Evolutionary conservation across 2,329 filamentous ascomycete genomes (phyloP), one percentile per base, ranked within the genome.

Genomic region (Fusarium verticillioides): DNA sequence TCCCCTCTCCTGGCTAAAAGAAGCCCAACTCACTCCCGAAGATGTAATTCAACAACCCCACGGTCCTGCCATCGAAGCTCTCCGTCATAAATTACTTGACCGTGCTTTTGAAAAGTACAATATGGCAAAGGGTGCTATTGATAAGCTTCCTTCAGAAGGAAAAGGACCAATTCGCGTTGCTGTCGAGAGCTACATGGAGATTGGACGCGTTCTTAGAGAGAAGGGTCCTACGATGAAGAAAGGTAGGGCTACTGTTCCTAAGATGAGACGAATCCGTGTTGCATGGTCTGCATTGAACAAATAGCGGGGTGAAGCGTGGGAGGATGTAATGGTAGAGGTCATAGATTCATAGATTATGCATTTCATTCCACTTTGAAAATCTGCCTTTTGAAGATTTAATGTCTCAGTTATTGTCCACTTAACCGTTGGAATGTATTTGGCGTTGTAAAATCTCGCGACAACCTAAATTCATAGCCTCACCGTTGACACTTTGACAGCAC

Each of bases 101-200:
- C 85, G 87, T 36, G 91, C 91, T 0, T 92, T 93, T 72, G 79
- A 78, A 23, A 84, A 91, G 34, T 93, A 94, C 77, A 78, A 83
- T 9, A 82, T 84, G 15, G 88, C 89, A 7, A 83, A 86, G 58
- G 79, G 77, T 4, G 86, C 88, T 0, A 93, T 95, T 73, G 86
- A 91, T 54, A 81, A 86, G 70, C 82, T 95, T 1, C 92, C 92
- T 0, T 53, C 67, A 0, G 87, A 91, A 75, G 89, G 88, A 1
- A 85, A 89, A 71, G 90, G 88, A 1, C 89, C 91, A 1, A 89
- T 94, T 78, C 84, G 90, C 18, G 91, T 93, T 9, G 91, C 91
- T 2, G 90, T 94, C 0, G 91, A 94, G 80, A 93, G 91, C 72
- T 94, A 94, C 77, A 92, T 94, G 88, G 91, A 93, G 78, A 94